phyloP scores from a whole-genome alignment of 1,284 basidiomycete genomes.

The Sporisorium iseilematis-ciliati region DNA sequence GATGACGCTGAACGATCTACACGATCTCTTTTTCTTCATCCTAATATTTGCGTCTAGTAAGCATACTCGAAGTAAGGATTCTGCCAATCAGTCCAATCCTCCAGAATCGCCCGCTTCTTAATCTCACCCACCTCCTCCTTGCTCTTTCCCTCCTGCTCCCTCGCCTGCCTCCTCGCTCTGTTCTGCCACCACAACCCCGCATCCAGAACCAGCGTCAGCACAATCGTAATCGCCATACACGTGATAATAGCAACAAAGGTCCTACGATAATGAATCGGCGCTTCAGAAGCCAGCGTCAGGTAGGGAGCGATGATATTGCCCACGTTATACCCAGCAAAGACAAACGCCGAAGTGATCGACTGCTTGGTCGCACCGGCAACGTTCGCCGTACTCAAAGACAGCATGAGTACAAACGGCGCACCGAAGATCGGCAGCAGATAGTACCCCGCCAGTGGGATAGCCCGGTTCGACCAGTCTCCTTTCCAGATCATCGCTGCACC shows the following conservation, averaged over 20 bases:
- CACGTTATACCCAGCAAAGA: constrained; percentile 71
- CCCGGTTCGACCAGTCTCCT: constrained; percentile 71
- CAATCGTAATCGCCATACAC: constrained; percentile 53
- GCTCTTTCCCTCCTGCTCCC: constrained; percentile 22
- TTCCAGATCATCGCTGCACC: constrained; percentile 73
- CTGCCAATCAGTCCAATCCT: constrained; percentile 52
- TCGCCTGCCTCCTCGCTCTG: constrained; percentile 18
- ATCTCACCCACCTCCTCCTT: constrained; percentile 29
- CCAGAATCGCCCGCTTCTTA: constrained; percentile 40
- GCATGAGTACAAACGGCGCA: constrained; percentile 72
- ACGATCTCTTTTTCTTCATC: constrained; percentile 14
- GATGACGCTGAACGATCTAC: constrained; percentile 1
- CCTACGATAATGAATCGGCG: constrained; percentile 70
- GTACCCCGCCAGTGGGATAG: constrained; percentile 72
- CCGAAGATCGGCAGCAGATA: constrained; percentile 72
- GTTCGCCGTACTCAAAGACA: constrained; percentile 72
- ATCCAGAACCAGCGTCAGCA: constrained; percentile 40
- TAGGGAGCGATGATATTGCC: constrained; percentile 67
- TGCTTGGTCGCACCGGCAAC: constrained; percentile 73
- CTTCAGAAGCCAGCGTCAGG: constrained; percentile 61
- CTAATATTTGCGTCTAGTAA: background rate
- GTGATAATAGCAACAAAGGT: constrained; percentile 73
- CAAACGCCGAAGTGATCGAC: constrained; percentile 70
- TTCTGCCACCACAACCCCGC: constrained; percentile 45
- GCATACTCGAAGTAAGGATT: constrained; percentile 52